These are phyloP conservation scores for Piedraia hortae DNA, from an alignment of 2,329 filamentous ascomycete genomes.

Conservation along the genomic window DNA sequence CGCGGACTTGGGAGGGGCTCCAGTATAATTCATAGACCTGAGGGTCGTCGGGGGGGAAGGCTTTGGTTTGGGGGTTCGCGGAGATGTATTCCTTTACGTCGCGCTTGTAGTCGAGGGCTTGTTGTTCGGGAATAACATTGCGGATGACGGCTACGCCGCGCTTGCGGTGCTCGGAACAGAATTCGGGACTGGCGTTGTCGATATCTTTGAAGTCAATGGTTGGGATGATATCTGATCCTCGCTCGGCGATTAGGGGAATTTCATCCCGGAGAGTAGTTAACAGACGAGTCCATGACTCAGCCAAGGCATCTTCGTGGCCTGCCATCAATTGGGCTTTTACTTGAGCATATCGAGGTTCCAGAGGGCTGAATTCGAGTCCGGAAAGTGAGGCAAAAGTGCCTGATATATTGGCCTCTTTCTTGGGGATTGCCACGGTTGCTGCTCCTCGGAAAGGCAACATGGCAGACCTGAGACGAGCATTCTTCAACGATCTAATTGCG, in stretches of 20 bases:
- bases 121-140: conserved; percentile 17
- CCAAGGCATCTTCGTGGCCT: conserved; percentile 20
- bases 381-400: conserved; percentile 23
- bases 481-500: too few species aligned
- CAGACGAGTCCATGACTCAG: conserved; percentile 20
- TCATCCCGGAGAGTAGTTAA: conserved; percentile 18
- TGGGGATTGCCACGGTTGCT: conserved; percentile 11
- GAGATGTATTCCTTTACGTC: conserved; percentile 19
- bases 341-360: conserved; percentile 19
- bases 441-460: too few species aligned
- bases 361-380: conserved; percentile 18
- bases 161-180: conserved; percentile 29
- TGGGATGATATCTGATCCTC: conserved; percentile 18
- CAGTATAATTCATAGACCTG: conserved; percentile 26
- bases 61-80: conserved; percentile 19
- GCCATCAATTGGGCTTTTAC: conserved; percentile 19
- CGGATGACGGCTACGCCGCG: conserved; percentile 24
- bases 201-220: conserved; percentile 22
- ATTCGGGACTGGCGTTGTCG: conserved; percentile 22
- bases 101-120: conserved; percentile 19
- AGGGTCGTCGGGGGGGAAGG: conserved; percentile 21
- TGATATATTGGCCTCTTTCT: conserved; percentile 22
- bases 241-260: conserved; percentile 17
- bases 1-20: conserved; percentile 20
- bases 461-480: too few species aligned